Conservation (phyloP, 1,284 basidiomycete genomes). For the Pyrrhoderma noxium region DNA sequence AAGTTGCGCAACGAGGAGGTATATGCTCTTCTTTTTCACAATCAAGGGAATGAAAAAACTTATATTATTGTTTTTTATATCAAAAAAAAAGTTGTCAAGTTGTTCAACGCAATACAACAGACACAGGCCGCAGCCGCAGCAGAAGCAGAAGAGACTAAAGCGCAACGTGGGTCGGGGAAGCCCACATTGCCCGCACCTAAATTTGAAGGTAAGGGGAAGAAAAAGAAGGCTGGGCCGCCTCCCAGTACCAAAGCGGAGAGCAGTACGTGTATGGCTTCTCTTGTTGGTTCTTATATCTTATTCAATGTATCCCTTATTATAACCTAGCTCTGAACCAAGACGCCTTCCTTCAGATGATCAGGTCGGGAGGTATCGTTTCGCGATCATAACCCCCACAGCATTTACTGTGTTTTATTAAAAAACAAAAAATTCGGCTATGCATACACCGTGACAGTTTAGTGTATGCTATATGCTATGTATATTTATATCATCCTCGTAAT, state of each 20-base stretch:
- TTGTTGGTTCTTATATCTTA: background rate
- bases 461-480: too few species aligned
- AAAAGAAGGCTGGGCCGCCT: slow-evolving; percentile 33
- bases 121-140: slow-evolving; percentile 51
- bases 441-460: too few species aligned
- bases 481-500: too few species aligned
- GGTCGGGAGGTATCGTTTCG: slow-evolving; percentile 66
- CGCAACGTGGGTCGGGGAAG: slow-evolving; percentile 61
- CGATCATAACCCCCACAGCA: slow-evolving; percentile 28
- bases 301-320: slow-evolving; percentile 28
- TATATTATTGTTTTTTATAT: too few species aligned
- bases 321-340: slow-evolving; percentile 50
- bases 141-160: slow-evolving; percentile 50
- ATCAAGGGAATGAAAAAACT: background rate
- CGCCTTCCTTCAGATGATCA: slow-evolving; percentile 72
- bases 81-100: slow-evolving; percentile 74
- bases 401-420: background rate
- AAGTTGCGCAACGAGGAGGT: slow-evolving; percentile 81
- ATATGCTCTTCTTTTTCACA: slow-evolving; percentile 5
- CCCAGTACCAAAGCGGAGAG: slow-evolving; percentile 44
- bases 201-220: slow-evolving; percentile 36
- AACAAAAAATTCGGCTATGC: too few species aligned
- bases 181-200: slow-evolving; percentile 60
- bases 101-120: slow-evolving; percentile 79
- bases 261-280: slow-evolving; percentile 33